Conservation (phyloP, 176 grass and related monocot genomes). For the Dactylis glomerata region DNA sequence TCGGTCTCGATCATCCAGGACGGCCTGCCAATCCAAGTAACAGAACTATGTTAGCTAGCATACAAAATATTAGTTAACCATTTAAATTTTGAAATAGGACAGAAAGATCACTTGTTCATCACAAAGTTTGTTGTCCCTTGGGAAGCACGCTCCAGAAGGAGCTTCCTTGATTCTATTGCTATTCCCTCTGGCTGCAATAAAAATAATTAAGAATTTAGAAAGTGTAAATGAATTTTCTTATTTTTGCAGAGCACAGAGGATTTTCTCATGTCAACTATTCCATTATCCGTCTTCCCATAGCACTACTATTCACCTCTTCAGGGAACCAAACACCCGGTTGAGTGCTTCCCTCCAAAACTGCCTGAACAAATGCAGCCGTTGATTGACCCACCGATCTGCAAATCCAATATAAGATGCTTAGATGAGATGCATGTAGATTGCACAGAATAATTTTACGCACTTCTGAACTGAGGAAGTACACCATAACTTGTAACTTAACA, state of each 20-base stretch:
- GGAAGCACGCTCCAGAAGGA: conserved; percentile 63
- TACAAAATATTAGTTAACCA: not conserved
- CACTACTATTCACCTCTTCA: conserved; percentile 52
- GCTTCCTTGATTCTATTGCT: conserved; percentile 69
- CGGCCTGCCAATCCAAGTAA: conserved; percentile 51
- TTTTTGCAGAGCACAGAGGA: not conserved
- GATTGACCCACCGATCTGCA: conserved; percentile 56
- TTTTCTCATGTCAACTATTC: not conserved
- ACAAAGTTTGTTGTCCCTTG: conserved; percentile 61
- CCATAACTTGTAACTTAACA: not conserved
- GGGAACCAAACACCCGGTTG: conserved; percentile 88
- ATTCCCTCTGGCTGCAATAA: conserved; percentile 74
- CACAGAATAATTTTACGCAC: not conserved
- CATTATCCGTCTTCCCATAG: not conserved
- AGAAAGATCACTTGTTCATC: conserved; percentile 50
- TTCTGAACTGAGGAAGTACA: not conserved
- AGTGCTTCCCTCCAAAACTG: conserved; percentile 75
- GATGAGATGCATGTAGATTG: not conserved
- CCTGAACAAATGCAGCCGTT: conserved; percentile 54
- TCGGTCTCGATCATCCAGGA: conserved; percentile 90
- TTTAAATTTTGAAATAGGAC: not conserved
- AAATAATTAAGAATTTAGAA: not conserved
- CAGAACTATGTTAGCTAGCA: conserved; percentile 23
- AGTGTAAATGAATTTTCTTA: not conserved
- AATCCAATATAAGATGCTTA: not conserved